Conservation (phyloP, 2,329 filamentous ascomycete species). For the Aspergillus nomiae region DNA sequence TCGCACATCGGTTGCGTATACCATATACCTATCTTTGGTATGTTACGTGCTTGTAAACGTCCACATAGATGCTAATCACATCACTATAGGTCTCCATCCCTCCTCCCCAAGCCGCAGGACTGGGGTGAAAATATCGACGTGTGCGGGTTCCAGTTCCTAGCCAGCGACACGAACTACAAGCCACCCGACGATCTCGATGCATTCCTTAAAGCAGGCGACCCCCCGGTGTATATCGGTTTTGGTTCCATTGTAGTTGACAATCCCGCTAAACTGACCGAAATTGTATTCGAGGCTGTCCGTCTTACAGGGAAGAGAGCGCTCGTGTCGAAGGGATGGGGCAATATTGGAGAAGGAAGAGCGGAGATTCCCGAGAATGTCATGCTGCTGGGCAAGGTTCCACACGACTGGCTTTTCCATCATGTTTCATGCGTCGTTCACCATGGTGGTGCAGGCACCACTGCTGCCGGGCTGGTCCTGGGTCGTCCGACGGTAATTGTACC, state of each 20-base stretch:
- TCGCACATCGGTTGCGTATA: slow-evolving; percentile 73
- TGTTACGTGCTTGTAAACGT: slow-evolving; percentile 1
- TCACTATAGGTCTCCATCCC: slow-evolving; percentile 61
- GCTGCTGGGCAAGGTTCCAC: slow-evolving; percentile 82
- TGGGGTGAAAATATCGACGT: slow-evolving; percentile 73
- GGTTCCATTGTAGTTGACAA: slow-evolving; percentile 81
- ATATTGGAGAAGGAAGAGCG: slow-evolving; percentile 71
- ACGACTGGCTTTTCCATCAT: slow-evolving; percentile 84
- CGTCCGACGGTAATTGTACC: slow-evolving; percentile 81
- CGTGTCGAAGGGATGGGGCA: slow-evolving; percentile 87
- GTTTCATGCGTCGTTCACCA: slow-evolving; percentile 85
- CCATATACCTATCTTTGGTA: slow-evolving; percentile 91
- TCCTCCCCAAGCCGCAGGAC: slow-evolving; percentile 78
- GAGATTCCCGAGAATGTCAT: slow-evolving; percentile 74
- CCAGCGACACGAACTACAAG: slow-evolving; percentile 65
- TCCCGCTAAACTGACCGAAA: slow-evolving; percentile 67
- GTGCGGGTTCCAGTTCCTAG: slow-evolving; percentile 75
- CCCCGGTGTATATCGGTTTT: slow-evolving; percentile 81
- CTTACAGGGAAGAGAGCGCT: slow-evolving; percentile 72
- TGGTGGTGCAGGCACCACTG: slow-evolving; percentile 84
- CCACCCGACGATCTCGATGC: slow-evolving; percentile 65
- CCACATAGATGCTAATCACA: slow-evolving; percentile 10
- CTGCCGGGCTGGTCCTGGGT: slow-evolving; percentile 78
- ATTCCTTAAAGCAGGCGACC: slow-evolving; percentile 69
- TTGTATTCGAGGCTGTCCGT: slow-evolving; percentile 71